Base-by-base conservation (phyloP, 2,329 filamentous ascomycete genomes). In the Keithomyces neogunnii region DNA sequence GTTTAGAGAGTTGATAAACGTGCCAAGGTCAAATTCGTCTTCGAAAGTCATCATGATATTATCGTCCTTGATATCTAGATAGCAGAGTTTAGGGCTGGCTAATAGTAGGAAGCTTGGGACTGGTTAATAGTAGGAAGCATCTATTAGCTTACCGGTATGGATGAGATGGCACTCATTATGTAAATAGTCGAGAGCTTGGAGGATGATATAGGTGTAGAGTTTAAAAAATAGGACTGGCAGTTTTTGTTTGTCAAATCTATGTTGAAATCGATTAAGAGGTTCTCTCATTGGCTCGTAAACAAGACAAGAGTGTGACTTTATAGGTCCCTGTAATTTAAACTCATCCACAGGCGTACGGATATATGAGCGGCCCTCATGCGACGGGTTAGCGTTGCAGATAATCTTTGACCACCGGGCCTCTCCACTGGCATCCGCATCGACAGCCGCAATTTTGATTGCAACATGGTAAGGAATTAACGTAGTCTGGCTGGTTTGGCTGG, bases 21-120 rank as follows among this genome's bases (percentile, higher is more conserved):
- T 49, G 0, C n/a, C 7, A 13, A 60, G 7, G 5, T 56, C 50
- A 28, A 8, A 26, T 30, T 56, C 50, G 38, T 51, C 33, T 45
- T 60, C 55, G 29, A 57, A 48, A 2, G 55, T 60, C 11, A 57
- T 43, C 51, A 58, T 49, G 11, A 60, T 59, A 45, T 58, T 60
- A 13, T 59, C 53, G 4, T 57, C 51, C 44, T 60, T 59, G 31
- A 60, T 58, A 30, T 59, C 57, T 60, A 13, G 13, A 1, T 4
- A 11, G 28, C n/a, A 5, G 7, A 10, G 51, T 5, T 54, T 47
- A 35, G 9, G 2, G 6, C 1, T 10, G 13, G 3, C n/a, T 28
- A 32, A 48, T 9, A 5, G 2, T 13, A 40, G 7, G 33, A 29
- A n/a, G 19, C 10, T 26, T 1, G 19, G 19, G 19, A 19, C 19